Percentiles rank a stretch among this genome's conserved stretches.
phyloP scores from a whole-genome alignment of 164 flowering plant genomes.

The Umbilicus rupestris region DNA sequence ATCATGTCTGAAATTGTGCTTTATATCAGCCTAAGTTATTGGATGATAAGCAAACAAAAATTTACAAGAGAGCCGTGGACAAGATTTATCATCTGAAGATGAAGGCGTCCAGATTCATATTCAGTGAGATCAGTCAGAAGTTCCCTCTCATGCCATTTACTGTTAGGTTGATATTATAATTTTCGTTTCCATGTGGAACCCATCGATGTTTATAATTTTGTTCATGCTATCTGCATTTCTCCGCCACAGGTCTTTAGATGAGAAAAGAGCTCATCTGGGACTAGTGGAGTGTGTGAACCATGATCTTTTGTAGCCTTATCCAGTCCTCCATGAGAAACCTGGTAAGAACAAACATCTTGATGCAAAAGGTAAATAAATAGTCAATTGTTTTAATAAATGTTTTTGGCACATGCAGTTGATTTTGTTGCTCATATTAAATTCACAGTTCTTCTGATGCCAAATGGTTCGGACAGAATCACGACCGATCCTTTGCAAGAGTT shows the following conservation, averaged over 20 bases:
- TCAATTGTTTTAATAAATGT: neutral
- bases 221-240: neutral
- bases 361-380: neutral
- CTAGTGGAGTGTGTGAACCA: constrained; percentile 90
- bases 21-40: constrained; percentile 58
- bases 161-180: constrained; percentile 45
- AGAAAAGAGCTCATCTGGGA: constrained; percentile 84
- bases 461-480: constrained; percentile 85
- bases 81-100: constrained; percentile 83
- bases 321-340: constrained; percentile 90
- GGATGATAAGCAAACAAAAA: constrained; percentile 89
- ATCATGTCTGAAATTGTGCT: too few species aligned
- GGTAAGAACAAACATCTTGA: constrained; percentile 27
- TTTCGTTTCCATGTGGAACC: neutral
- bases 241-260: constrained; percentile 61
- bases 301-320: constrained; percentile 92
- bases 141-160: constrained; percentile 90
- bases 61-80: constrained; percentile 88
- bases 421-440: constrained; percentile 86
- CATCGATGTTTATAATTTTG: neutral
- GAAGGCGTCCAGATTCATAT: constrained; percentile 90
- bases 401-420: constrained; percentile 47
- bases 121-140: constrained; percentile 81
- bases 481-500: constrained; percentile 72
- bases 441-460: constrained; percentile 96